Base-by-base conservation (phyloP, 108 stramenopile genomes). In the Ochromonas danica region DNA sequence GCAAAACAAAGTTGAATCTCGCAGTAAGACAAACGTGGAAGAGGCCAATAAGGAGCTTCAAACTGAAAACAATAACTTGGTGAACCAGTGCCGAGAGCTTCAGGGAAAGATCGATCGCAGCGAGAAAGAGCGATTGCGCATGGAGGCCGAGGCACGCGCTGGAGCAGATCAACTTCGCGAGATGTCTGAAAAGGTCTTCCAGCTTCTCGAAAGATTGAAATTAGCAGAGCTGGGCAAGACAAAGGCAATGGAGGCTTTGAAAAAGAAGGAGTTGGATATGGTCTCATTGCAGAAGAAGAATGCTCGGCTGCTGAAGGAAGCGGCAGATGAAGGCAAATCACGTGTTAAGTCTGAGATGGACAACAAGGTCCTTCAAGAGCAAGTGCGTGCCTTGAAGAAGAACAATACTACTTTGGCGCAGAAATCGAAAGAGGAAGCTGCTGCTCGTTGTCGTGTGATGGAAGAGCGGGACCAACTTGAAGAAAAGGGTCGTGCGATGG, bases 161-260 rank as follows among this genome's bases (percentile, higher is more conserved):
- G 87, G 82, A 42, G 90, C 89, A 27, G 91, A 92, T 62, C 89
- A 92, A 71, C 82, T 93, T 17, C 86, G 91, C 1, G 91, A 93
- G 75, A 92, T 91, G 91, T 91, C 93, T 40, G 91, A 93, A 70
- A 92, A 91, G 80, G 92, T 93, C 6, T 93, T 93, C 78, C 91
- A 92, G 83, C 81, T 92, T 25, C 82, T 92, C 43, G 93, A 93
- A 84, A 72, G 93, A 17, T 87, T 93, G 0, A 92, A 92, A 84
- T 88, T 92, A 10, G 89, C 92, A 10, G 93, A 93, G 70, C 85
- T 92, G 1, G 91, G 91, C 22, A 93, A 92, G 63, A 92, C 88
- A 65, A 91, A 91, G 83, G 87, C 90, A 25, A 89, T 90, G 81
- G 92, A 93, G 72, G 91, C 89, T 61, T 71, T 93, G 28, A 77